phyloP scores from a whole-genome alignment of 2,329 filamentous ascomycete species.

The Xylogone sp. region DNA sequence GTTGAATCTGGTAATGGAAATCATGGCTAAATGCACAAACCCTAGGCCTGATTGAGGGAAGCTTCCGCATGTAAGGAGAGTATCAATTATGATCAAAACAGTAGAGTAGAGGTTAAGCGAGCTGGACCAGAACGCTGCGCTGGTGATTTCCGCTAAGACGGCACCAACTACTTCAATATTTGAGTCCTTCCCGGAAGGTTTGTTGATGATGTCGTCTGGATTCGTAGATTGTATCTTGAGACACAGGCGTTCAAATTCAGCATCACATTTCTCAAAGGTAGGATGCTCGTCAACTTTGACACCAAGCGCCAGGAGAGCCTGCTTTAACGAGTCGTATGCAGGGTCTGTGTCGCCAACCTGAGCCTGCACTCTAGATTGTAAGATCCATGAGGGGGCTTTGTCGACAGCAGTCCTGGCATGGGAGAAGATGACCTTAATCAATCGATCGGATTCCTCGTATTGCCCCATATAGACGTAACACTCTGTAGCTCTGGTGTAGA shows the following conservation, averaged over 20 bases:
- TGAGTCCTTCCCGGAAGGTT: slow-evolving; percentile 43
- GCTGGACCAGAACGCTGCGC: slow-evolving; percentile 71
- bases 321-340: slow-evolving; percentile 67
- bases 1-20: slow-evolving; percentile 66
- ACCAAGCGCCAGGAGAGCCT: slow-evolving; percentile 67
- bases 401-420: slow-evolving; percentile 71
- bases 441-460: slow-evolving; percentile 59
- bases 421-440: slow-evolving; percentile 67
- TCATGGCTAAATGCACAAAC: slow-evolving; percentile 64
- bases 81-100: slow-evolving; percentile 61
- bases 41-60: slow-evolving; percentile 68
- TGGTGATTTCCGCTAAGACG: slow-evolving; percentile 66
- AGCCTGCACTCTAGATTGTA: slow-evolving; percentile 75
- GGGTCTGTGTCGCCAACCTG: slow-evolving; percentile 67
- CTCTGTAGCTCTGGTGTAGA: slow-evolving; percentile 77
- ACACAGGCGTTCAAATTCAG: slow-evolving; percentile 63
- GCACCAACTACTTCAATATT: slow-evolving; percentile 62
- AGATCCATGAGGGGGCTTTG: slow-evolving; percentile 78
- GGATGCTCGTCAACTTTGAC: slow-evolving; percentile 62
- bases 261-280: slow-evolving; percentile 74
- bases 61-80: slow-evolving; percentile 59
- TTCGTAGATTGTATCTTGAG: slow-evolving; percentile 57
- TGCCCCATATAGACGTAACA: slow-evolving; percentile 78
- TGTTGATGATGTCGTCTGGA: slow-evolving; percentile 39
- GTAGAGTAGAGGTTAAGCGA: slow-evolving; percentile 69